Evolutionary conservation across 768 basidiomycete genomes (phyloP), one percentile per base, ranked within the genome.

Genomic region (Filobasidium floriforme): DNA sequence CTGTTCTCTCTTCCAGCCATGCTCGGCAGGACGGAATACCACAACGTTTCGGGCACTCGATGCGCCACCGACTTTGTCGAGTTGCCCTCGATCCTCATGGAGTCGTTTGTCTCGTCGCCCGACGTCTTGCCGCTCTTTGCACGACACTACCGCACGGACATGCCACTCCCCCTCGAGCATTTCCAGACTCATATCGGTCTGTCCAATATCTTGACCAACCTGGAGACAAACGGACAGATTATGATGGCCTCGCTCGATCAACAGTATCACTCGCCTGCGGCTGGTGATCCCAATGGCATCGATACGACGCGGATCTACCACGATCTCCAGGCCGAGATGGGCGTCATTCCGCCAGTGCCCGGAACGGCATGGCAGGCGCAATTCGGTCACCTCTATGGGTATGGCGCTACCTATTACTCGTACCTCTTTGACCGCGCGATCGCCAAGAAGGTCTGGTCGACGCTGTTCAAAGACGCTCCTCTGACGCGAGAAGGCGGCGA

Each of bases 51-150:
- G 0, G 96, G 96, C 18, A 99, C 96, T 1, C 89, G 96, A 22
- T 96, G 92, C 76, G 90, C 96, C 0, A 99, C 96, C 0, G 96
- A 99, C 76, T 96, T 99, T 73, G 94, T 97, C 66, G 96, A 99
- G 75, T 82, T 99, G 7, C 96, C 96, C 0, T 98, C 94, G 11
- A 92, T 98, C 72, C 85, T 99, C 24, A 98, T 98, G 96, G 96
- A 99, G 76, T 91, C 92, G 75, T 97, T 99, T 82, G 84, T 94
- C 49, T 88, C 84, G 49, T 94, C 93, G 0, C 85, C 90, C 0
- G 78, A 81, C 15, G 90, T 98, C 32, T 84, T 98, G 26, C 85
- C 88, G 6, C 84, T 94, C 19, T 81, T 80, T 59, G 79, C 81
- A 10, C 66, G 63, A n/a, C 81, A 81, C 69, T 73, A 78, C 70